These are phyloP conservation scores for Ophiostoma populinum DNA, from an alignment of 2,329 filamentous ascomycete species.

Conservation along the genomic window DNA sequence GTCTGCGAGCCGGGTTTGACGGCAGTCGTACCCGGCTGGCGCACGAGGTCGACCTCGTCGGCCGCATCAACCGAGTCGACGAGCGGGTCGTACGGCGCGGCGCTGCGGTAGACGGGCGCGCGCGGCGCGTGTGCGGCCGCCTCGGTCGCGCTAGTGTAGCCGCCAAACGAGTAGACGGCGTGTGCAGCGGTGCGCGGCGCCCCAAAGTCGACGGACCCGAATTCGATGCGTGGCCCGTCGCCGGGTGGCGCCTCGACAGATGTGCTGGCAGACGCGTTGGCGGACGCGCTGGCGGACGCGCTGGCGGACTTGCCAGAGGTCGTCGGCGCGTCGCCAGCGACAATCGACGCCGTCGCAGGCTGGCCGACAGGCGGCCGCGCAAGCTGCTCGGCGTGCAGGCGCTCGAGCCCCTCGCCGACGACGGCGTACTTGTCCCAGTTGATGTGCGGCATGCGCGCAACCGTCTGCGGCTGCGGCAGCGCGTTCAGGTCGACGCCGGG, in stretches of 20 bases:
- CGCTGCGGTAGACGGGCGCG: slow-evolving; percentile 27
- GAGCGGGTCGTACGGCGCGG: slow-evolving; percentile 37
- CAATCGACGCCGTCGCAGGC: slow-evolving; percentile 22
- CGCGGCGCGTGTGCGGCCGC: slow-evolving; percentile 3
- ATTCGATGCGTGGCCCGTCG: background rate
- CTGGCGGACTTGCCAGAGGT: background rate
- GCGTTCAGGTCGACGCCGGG: slow-evolving; percentile 5
- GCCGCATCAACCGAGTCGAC: slow-evolving; percentile 26
- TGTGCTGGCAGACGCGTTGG: too few relatives aligned
- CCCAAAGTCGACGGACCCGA: background rate
- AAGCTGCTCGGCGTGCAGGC: slow-evolving; percentile 66
- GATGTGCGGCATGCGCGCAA: slow-evolving; percentile 73
- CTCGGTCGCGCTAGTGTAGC: slow-evolving; percentile 10
- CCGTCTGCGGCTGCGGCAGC: slow-evolving; percentile 63
- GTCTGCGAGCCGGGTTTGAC: too few relatives aligned
- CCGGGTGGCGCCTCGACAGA: too few relatives aligned
- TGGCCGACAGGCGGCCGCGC: slow-evolving; percentile 40
- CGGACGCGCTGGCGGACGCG: background rate
- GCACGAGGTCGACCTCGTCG: too few relatives aligned
- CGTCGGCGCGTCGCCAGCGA: slow-evolving; percentile 1
- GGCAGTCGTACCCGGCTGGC: too few relatives aligned
- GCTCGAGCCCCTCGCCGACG: slow-evolving; percentile 70
- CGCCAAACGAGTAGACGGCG: slow-evolving; percentile 34
- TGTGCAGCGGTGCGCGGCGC: slow-evolving; percentile 13
- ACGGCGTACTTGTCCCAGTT: slow-evolving; percentile 93